Evolutionary conservation across 768 basidiomycete genomes (phyloP).

Genomic region (Phlebiopsis flavidoalba): DNA sequence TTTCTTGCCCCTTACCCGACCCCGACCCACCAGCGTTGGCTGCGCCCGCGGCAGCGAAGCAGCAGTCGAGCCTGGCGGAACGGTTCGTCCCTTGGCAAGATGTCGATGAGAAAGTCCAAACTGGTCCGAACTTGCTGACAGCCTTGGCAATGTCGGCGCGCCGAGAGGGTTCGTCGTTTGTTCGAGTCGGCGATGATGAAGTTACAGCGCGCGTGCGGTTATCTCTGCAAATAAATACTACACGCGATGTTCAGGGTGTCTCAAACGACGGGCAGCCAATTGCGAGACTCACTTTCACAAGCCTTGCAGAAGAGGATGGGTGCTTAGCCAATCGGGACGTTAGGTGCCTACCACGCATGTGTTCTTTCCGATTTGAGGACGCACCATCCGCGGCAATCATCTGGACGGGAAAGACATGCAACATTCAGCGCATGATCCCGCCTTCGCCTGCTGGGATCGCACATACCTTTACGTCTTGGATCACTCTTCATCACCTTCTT

Average conservation of each 20-base stretch:
- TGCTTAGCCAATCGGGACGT: slow-evolving; percentile 38
- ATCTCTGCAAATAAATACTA: slow-evolving; percentile 98
- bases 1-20: slow-evolving; percentile 19
- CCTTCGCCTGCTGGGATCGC: background rate
- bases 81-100: slow-evolving; percentile 81
- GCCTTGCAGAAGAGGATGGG: slow-evolving; percentile 97
- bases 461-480: slow-evolving; percentile 89
- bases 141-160: slow-evolving; percentile 93
- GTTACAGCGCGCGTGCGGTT: slow-evolving; percentile 87
- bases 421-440: background rate
- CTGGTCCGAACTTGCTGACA: slow-evolving; percentile 86
- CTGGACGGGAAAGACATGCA: slow-evolving; percentile 35
- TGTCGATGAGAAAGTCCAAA: slow-evolving; percentile 98
- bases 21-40: slow-evolving; percentile 8
- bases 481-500: slow-evolving; percentile 99
- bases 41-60: slow-evolving; percentile 8
- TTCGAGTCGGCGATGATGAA: slow-evolving; percentile 95
- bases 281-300: slow-evolving; percentile 87
- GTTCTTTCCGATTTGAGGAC: slow-evolving; percentile 15
- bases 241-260: background rate
- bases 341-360: background rate
- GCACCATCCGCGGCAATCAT: slow-evolving; percentile 97
- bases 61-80: slow-evolving; percentile 9
- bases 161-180: slow-evolving; percentile 92
- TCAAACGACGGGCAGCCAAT: background rate